Percentiles rank a stretch among this genome's conserved stretches.
These are phyloP conservation scores for Tricholoma flavovirens DNA, from an alignment of 768 basidiomycete species.

Conservation along the genomic window DNA sequence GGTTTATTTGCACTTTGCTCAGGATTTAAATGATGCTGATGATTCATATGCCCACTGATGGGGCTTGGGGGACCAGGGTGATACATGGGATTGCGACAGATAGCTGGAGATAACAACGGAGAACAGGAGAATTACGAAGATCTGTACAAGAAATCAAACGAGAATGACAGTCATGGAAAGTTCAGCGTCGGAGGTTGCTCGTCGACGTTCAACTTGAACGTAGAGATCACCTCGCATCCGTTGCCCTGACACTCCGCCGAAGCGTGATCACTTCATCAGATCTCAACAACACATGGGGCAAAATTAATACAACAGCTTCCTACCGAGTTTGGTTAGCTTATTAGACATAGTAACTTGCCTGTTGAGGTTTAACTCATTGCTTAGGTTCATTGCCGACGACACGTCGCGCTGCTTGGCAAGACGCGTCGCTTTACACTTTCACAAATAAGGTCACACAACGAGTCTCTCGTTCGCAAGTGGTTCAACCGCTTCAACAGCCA, in stretches of 20 bases:
- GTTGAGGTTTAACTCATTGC: no score
- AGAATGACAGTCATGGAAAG: constrained; percentile 5
- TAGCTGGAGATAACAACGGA: constrained; percentile 1
- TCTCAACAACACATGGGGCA: not conserved
- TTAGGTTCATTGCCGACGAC: no score
- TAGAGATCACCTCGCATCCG: constrained; percentile 16
- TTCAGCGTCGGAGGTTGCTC: no score
- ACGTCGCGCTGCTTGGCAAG: not conserved
- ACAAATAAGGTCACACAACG: not conserved
- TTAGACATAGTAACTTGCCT: no score
- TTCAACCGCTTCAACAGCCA: constrained; percentile 26
- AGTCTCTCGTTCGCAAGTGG: no score
- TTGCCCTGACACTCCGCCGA: constrained; percentile 18
- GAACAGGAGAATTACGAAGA: constrained; percentile 9
- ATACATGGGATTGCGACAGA: constrained; percentile 24
- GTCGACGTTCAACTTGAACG: constrained; percentile 1
- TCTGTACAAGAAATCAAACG: constrained; percentile 7
- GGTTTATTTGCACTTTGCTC: constrained; percentile 32
- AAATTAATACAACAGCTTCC: not conserved
- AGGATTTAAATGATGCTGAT: constrained; percentile 29
- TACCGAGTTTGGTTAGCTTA: no score
- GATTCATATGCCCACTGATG: constrained; percentile 18
- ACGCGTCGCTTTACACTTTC: not conserved
- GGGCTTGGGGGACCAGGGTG: constrained; percentile 36
- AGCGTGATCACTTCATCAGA: constrained; percentile 1